Conservation (phyloP, 192 early-diverging fungal species). For the Coemansia asiatica region DNA sequence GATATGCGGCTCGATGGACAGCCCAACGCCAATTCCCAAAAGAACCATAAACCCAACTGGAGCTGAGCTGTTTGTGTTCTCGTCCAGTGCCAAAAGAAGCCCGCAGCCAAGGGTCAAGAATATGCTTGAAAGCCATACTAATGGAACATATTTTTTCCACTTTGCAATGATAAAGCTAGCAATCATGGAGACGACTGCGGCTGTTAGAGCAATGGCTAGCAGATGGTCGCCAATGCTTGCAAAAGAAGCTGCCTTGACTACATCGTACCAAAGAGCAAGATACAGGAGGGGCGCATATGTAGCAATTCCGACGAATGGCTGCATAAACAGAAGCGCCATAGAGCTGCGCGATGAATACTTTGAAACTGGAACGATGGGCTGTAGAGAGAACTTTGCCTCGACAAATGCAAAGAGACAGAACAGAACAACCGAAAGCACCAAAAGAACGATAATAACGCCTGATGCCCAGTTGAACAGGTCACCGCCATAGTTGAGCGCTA, state of each 20-base stretch:
- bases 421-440: constrained; percentile 56
- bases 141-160: constrained; percentile 10
- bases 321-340: constrained; percentile 16
- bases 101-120: constrained; percentile 31
- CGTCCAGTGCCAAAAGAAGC: constrained; percentile 20
- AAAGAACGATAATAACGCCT: constrained; percentile 57
- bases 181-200: constrained; percentile 9
- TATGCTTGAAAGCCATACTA: constrained; percentile 16
- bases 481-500: constrained; percentile 63
- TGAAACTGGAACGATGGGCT: constrained; percentile 30
- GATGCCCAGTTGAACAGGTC: constrained; percentile 64
- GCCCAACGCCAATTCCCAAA: constrained; percentile 36
- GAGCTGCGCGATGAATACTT: constrained; percentile 58
- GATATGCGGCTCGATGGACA: constrained; percentile 34
- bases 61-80: constrained; percentile 21
- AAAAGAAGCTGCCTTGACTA: constrained; percentile 25
- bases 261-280: constrained; percentile 69
- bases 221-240: constrained; percentile 15
- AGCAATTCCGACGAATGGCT: constrained; percentile 30
- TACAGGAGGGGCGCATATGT: constrained; percentile 53
- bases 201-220: constrained; percentile 17
- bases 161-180: constrained; percentile 8
- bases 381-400: constrained; percentile 64
- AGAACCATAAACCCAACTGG: constrained; percentile 34
- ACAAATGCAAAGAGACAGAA: constrained; percentile 61